A percentile compares a stretch with the other conserved stretches of the same genome.
These are phyloP conservation scores for Ophiostoma tasmaniense DNA, from an alignment of 2,329 filamentous ascomycete genomes.

Conservation along the genomic window DNA sequence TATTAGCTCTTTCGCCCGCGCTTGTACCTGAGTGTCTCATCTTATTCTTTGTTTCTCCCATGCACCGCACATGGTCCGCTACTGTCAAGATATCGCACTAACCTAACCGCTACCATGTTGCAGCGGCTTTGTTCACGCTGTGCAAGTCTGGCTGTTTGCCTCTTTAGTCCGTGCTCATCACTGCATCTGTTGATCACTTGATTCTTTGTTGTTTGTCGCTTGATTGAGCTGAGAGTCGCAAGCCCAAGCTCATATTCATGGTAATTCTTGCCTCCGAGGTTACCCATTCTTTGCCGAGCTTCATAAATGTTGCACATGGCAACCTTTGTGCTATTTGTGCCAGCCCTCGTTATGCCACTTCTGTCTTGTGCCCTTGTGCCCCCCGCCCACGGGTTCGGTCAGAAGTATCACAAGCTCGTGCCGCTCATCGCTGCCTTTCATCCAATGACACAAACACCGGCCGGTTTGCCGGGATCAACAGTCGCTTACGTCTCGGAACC, in stretches of 20 bases:
- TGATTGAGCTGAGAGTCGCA: neutral
- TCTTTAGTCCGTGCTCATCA: neutral
- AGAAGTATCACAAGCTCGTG: neutral
- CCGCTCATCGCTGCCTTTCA: neutral
- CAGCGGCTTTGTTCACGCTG: neutral
- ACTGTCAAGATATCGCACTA: neutral
- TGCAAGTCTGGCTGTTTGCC: neutral
- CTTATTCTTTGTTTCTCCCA: neutral
- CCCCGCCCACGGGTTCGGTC: neutral
- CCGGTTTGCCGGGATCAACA: neutral
- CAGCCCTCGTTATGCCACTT: neutral
- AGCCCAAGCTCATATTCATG: neutral
- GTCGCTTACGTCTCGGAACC: neutral
- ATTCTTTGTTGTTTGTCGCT: neutral
- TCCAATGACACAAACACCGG: neutral
- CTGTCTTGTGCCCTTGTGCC: neutral
- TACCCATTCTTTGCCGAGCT: neutral
- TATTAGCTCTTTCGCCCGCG: neutral
- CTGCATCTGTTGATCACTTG: neutral
- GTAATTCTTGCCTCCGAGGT: neutral
- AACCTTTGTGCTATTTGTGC: neutral
- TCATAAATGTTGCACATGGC: neutral
- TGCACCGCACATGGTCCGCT: neutral
- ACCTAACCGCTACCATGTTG: neutral
- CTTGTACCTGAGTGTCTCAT: conserved; percentile 1